A percentile compares a stretch with the other conserved stretches of the same genome.
These are phyloP conservation scores for Pestalotiopsis sp. DNA, from an alignment of 2,329 filamentous ascomycete species.

Conservation along the genomic window DNA sequence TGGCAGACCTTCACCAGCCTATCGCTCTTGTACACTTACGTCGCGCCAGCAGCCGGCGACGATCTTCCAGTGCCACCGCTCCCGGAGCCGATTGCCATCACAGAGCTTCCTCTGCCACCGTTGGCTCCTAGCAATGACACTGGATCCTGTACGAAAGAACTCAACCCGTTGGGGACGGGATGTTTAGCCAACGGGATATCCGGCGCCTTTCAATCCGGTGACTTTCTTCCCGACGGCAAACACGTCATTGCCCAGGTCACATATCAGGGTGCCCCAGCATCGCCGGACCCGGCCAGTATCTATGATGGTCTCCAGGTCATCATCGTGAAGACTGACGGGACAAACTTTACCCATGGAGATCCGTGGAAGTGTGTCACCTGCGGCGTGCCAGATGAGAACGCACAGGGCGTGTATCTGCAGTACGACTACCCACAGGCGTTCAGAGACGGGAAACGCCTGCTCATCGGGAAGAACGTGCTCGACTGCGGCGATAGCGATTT, in stretches of 20 bases:
- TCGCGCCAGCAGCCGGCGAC: neutral
- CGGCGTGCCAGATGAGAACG: constrained; percentile 38
- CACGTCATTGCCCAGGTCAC: constrained; percentile 42
- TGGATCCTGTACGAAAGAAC: neutral
- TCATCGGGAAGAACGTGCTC: constrained; percentile 38
- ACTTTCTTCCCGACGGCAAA: constrained; percentile 45
- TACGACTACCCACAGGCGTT: constrained; percentile 48
- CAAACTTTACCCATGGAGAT: constrained; percentile 45
- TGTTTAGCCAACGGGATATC: neutral
- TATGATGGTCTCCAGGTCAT: constrained; percentile 45
- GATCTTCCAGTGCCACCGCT: neutral
- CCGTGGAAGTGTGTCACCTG: constrained; percentile 52
- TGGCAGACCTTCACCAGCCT: neutral
- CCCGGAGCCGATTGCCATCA: neutral
- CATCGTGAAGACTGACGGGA: constrained; percentile 44
- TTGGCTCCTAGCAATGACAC: neutral
- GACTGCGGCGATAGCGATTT: constrained; percentile 39
- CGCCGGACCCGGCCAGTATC: constrained; percentile 42
- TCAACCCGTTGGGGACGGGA: neutral
- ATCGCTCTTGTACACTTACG: neutral
- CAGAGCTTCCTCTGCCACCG: neutral
- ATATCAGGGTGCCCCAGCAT: constrained; percentile 44
- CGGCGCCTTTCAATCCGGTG: constrained; percentile 27
- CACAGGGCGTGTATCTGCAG: constrained; percentile 17
- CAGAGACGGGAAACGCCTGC: constrained; percentile 36